Evolutionary conservation across 345 rosid species (phyloP), one percentile per base, ranked within the genome.

Genomic region (Jatropha curcas): DNA sequence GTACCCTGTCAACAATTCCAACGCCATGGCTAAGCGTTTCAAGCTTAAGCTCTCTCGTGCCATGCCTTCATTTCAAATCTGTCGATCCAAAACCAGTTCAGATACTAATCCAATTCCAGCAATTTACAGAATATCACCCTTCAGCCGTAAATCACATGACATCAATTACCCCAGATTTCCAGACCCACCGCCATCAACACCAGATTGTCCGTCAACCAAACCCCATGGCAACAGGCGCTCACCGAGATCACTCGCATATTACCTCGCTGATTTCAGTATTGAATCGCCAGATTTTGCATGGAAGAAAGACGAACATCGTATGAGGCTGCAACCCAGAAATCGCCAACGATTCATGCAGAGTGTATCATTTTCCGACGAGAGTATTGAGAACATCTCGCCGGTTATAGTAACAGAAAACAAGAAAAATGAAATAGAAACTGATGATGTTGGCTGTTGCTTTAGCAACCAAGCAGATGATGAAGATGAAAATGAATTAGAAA

Each of bases 181-280:
- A 2, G 70, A 69, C 28, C 82, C 83, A 10, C 84, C 86, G 1
- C 86, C 85, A 17, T 68, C 86, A 4, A 85, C 89, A 3, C 88
- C 90, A 1, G 74, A 73, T 31, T 51, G 37, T n/a, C n/a, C n/a
- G n/a, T n/a, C n/a, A 19, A 24, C 39, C 20, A 73, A 61, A 41
- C 58, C 58, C 35, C 56, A 17, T 45, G 31, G 63, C 6, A 41
- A 75, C 20, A 53, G 60, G 24, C 52, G 69, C 25, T 46, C 69
- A 13, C 14, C 71, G 17, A 16, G 71, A 60, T 59, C 77, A 24
- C 62, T 65, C 27, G 55, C 41, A 13, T 30, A 50, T 48, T 53
- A 51, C 24, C 11, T 39, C 9, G 27, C 72, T 4, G 78, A 65
- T 28, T 51, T 55, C 58, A 74, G 74, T 76, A 27, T 20, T 39